Base-by-base conservation (phyloP, 805 yeast species). In the Cyberlindnera sargentensis region DNA sequence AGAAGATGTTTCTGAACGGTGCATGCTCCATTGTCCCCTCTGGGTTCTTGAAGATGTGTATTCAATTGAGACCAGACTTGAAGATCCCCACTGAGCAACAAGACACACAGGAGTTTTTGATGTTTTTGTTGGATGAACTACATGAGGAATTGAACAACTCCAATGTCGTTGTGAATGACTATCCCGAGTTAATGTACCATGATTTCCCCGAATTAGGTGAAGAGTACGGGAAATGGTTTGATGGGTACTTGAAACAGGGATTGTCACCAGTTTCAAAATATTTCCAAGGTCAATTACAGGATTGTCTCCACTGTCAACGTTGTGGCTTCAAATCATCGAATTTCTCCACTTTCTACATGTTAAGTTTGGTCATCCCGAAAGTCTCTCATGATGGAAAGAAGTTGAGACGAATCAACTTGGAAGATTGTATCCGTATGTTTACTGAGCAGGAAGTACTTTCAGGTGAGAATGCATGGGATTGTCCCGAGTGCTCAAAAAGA, bases 391-490 rank as follows among this genome's bases (percentile, higher is more conserved):
- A 56, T 23, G 55, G 63, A 4, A 64, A 64, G 38, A 63, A 63
- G 26, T 51, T 57, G 25, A 54, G 54, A 39, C 62, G 64, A 10
- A 70, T 73, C 11, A 67, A 72, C 40, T 60, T 84, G 43, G 77
- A 82, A 37, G 87, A 83, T 44, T 78, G 89, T 51, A 73, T 84
- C 36, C 63, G 68, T 30, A 68, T 79, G 56, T 83, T 76, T 55
- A 76, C 84, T 0, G 67, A 71, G 42, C 80, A 78, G 46, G 95
- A 84, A 58, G 68, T 79, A 4, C 62, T 84, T 41, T 69, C 71
- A 6, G 83, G 87, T 26, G 90, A 81, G 6, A 84, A 84, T 62
- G 86, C 93, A 1, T 84, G 95, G 95, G 76, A 81, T 49, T 84
- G 95, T 66, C 90, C 93, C 6, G 75, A 78, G 43, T 84, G 95